Evolutionary conservation across 164 flowering plant species (phyloP).

Genomic region (Tinospora cordifolia): DNA sequence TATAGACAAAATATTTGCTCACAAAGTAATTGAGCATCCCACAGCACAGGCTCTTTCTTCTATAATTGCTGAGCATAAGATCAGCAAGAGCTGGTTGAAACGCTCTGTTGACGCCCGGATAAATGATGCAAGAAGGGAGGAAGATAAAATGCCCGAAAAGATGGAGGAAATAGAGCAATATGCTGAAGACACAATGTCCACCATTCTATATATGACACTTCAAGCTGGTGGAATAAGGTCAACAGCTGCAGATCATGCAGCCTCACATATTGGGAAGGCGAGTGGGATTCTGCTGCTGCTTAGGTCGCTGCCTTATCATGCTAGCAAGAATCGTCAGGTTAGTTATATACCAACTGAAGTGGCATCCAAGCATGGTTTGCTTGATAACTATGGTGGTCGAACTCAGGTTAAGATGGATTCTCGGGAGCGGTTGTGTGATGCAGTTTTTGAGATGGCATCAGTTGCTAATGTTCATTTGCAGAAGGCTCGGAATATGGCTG

Average conservation of each 20-base stretch:
- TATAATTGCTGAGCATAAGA: slow-evolving; percentile 48
- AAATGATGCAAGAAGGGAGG: slow-evolving; percentile 74
- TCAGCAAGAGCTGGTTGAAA: slow-evolving; percentile 81
- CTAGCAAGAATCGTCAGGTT: slow-evolving; percentile 46
- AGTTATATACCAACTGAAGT: slow-evolving; percentile 64
- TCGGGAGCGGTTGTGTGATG: slow-evolving; percentile 53
- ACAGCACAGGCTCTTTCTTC: slow-evolving; percentile 74
- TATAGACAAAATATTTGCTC: slow-evolving; percentile 72
- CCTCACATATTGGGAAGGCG: slow-evolving; percentile 95
- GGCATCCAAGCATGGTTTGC: slow-evolving; percentile 74
- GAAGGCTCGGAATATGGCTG: slow-evolving; percentile 76
- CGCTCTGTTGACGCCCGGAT: slow-evolving; percentile 93
- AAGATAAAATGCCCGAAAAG: slow-evolving; percentile 45
- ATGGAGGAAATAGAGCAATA: slow-evolving; percentile 74
- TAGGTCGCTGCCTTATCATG: slow-evolving; percentile 81
- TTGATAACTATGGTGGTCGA: slow-evolving; percentile 45
- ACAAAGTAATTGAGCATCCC: slow-evolving; percentile 76
- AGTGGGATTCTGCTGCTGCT: slow-evolving; percentile 85
- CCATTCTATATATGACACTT: slow-evolving; percentile 72
- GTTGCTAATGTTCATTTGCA: slow-evolving; percentile 72
- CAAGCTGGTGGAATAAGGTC: slow-evolving; percentile 87
- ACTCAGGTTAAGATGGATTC: slow-evolving; percentile 45
- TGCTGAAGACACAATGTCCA: slow-evolving; percentile 85
- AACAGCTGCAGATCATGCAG: slow-evolving; percentile 93
- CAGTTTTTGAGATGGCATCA: slow-evolving; percentile 90